phyloP scores from a whole-genome alignment of 805 yeast genomes.

The Groenewaldozyma tartarivorans region DNA sequence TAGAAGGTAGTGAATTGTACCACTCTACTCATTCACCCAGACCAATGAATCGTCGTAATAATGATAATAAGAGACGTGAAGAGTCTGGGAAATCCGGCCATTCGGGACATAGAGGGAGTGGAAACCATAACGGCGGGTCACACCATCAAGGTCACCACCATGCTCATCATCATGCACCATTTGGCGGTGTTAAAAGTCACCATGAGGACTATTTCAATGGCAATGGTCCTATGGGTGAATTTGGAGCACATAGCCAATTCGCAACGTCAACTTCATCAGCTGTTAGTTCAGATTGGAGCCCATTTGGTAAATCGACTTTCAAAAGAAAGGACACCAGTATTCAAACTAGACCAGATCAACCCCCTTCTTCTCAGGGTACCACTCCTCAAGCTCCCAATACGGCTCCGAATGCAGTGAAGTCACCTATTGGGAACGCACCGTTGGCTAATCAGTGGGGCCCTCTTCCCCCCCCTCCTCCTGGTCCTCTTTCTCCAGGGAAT shows the following conservation, averaged over 20 bases:
- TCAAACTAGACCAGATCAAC: not conserved
- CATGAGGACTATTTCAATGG: not conserved
- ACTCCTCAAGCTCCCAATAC: constrained; percentile 1
- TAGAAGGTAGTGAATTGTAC: constrained; percentile 1
- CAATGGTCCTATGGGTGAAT: not conserved
- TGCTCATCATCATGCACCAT: too few relatives aligned
- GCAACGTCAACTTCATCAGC: too few relatives aligned
- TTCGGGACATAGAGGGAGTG: not conserved
- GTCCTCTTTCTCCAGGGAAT: not conserved
- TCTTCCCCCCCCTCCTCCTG: not conserved
- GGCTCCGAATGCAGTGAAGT: not conserved
- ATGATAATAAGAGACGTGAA: not conserved
- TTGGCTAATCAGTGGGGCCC: not conserved
- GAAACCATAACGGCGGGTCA: not conserved
- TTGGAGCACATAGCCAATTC: not conserved
- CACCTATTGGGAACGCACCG: not conserved
- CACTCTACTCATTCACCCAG: not conserved
- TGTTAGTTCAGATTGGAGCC: constrained; percentile 2
- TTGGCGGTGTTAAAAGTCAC: not conserved
- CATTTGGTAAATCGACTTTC: constrained; percentile 1
- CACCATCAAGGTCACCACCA: too few relatives aligned
- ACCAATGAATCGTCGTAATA: not conserved
- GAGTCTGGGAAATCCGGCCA: not conserved
- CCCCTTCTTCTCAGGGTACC: not conserved
- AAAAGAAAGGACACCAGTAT: not conserved